Base-by-base conservation (phyloP, 1,139 yeast species). In the Candida pseudoviswanathii region DNA sequence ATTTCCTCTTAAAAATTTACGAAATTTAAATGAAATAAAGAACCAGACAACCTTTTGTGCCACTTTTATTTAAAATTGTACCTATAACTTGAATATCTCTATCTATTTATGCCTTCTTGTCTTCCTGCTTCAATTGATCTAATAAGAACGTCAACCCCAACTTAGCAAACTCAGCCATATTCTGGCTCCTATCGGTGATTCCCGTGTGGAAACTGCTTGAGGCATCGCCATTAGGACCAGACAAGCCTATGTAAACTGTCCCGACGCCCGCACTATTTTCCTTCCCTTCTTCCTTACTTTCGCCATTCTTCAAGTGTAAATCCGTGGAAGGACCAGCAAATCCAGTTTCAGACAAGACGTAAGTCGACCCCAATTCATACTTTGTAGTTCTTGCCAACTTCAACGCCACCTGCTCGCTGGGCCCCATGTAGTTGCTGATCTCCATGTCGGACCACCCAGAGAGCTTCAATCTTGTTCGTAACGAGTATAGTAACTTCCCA, bases 301-400 rank as follows among this genome's bases (percentile, higher is more conserved):
- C 55, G 9, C 56, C 53, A 10, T 54, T 55, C 41, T 56, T 55
- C 49, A 75, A 64, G 50, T 75, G 79, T 41, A 72, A 71, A 55
- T 73, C 75, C 2, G 77, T 69, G 0, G 85, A 73, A 9, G 95
- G 95, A 0, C 96, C 96, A 0, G 96, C 95, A 73, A 87, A 86
- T 2, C 96, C 96, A 0, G 96, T 86, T 63, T 89, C 96, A 0
- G 92, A 85, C 33, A 89, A 73, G 5, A 89, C 90, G 67, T 84
- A 89, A 0, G 92, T 86, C 5, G 91, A 84, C 0, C 96, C 96
- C 54, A 89, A 76, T 63, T 89, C 96, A 55, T 89, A 81, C 61
- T 86, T 78, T 49, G 91, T 75, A 52, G 89, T 89, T 49, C 96
- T 73, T 1, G 96, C 96, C 58, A 89, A 72, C 58, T 88, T 78